Conservation (phyloP, 2,329 filamentous ascomycete species). For the Colletotrichum lentis region DNA sequence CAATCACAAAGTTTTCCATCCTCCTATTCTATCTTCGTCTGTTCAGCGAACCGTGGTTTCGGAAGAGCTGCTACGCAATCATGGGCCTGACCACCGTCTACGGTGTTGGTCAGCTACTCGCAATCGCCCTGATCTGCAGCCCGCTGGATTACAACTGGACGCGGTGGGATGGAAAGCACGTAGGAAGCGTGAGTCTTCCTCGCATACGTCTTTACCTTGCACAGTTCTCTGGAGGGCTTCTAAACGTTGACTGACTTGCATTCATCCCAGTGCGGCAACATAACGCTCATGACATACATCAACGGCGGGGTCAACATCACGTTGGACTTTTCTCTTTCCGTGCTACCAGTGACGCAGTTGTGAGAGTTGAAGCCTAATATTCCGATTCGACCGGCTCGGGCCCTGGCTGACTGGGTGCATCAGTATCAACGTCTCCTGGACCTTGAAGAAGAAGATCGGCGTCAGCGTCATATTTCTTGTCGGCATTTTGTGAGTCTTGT, state of each 20-base stretch:
- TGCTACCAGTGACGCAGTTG: conserved; percentile 32
- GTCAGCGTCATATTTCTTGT: conserved; percentile 28
- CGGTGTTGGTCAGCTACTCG: conserved; percentile 15
- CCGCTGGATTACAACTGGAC: conserved; percentile 26
- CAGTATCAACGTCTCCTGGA: conserved; percentile 27
- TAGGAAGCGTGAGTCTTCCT: neutral
- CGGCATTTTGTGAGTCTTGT: conserved; percentile 11
- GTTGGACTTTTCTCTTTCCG: conserved; percentile 14
- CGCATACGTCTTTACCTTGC: neutral
- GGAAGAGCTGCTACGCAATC: neutral
- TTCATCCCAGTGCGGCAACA: neutral
- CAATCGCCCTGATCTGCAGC: conserved; percentile 1
- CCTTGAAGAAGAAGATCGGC: conserved; percentile 13
- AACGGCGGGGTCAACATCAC: conserved; percentile 20
- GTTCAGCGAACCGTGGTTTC: conserved; percentile 20
- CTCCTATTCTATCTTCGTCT: conserved; percentile 24
- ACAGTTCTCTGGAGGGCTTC: neutral
- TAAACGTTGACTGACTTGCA: neutral
- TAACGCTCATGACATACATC: conserved; percentile 8
- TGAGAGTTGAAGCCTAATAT: neutral
- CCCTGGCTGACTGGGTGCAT: neutral
- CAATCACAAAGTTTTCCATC: conserved; percentile 20
- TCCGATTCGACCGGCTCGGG: neutral
- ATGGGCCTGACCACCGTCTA: neutral
- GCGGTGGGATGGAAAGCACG: conserved; percentile 15